These are phyloP conservation scores for Chrysosphaeria jannelii DNA, from an alignment of 2,329 filamentous ascomycete species.

Conservation along the genomic window DNA sequence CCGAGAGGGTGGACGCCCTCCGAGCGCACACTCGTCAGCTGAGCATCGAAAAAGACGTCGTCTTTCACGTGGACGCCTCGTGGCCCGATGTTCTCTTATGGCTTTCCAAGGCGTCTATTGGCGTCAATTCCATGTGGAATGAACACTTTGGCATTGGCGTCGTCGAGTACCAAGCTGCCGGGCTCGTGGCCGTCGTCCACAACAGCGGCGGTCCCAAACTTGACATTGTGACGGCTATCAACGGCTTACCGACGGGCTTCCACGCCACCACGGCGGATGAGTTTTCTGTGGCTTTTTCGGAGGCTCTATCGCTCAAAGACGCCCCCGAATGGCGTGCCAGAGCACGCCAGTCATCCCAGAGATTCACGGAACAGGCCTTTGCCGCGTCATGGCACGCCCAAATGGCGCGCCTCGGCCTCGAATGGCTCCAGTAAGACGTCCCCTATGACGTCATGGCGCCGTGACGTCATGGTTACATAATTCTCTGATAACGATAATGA, in stretches of 20 bases:
- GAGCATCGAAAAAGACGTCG: constrained; percentile 51
- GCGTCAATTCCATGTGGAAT: constrained; percentile 98
- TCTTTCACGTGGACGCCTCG: constrained; percentile 68
- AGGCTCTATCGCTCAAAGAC: constrained; percentile 42
- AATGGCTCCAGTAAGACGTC: too few relatives aligned
- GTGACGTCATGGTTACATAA: too few relatives aligned
- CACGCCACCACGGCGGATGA: constrained; percentile 51
- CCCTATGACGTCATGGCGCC: too few relatives aligned
- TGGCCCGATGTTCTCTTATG: constrained; percentile 69
- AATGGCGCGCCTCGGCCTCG: constrained; percentile 42
- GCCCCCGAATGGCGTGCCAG: constrained; percentile 44
- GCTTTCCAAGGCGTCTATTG: constrained; percentile 47
- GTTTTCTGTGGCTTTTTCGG: constrained; percentile 54
- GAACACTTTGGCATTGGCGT: constrained; percentile 98
- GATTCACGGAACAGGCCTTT: constrained; percentile 78
- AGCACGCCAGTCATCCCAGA: constrained; percentile 45
- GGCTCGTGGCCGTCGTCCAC: constrained; percentile 76
- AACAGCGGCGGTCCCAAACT: constrained; percentile 75
- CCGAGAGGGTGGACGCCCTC: constrained; percentile 63
- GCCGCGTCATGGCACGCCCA: constrained; percentile 46
- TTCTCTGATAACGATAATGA: too few relatives aligned
- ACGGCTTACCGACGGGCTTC: constrained; percentile 56
- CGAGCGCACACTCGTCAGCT: constrained; percentile 67
- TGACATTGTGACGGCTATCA: constrained; percentile 65
- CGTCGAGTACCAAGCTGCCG: constrained; percentile 91